A percentile compares a stretch with the other conserved stretches of the same genome.
These are phyloP conservation scores for Yarrowia sp. DNA, from an alignment of 805 yeast species.

Conservation along the genomic window DNA sequence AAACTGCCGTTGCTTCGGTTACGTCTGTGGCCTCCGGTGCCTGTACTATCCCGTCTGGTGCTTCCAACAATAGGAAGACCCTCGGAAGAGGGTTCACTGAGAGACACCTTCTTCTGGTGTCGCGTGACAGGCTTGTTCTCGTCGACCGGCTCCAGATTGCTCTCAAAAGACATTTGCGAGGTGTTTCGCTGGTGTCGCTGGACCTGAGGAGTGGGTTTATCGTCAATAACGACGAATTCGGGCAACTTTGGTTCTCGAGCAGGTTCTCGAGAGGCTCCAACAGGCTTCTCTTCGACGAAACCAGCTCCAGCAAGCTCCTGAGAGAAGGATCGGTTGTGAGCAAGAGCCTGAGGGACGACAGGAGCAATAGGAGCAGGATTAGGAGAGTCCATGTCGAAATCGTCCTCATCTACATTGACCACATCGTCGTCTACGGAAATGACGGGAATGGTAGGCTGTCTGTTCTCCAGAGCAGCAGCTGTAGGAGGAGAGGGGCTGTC, in stretches of 20 bases:
- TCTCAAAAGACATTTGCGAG: slow-evolving; percentile 25
- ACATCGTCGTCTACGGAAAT: slow-evolving; percentile 32
- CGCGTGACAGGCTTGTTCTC: slow-evolving; percentile 10
- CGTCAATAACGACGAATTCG: slow-evolving; percentile 26
- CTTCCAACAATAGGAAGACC: slow-evolving; percentile 24
- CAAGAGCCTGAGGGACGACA: slow-evolving; percentile 7
- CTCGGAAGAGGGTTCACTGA: slow-evolving; percentile 16
- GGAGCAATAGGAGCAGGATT: slow-evolving; percentile 14
- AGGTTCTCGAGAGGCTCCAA: not conserved
- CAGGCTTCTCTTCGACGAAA: slow-evolving; percentile 19
- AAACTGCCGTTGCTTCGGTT: slow-evolving; percentile 20
- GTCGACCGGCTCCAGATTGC: slow-evolving; percentile 18
- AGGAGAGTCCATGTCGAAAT: slow-evolving; percentile 14
- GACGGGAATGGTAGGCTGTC: slow-evolving; percentile 28
- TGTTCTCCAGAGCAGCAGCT: slow-evolving; percentile 27
- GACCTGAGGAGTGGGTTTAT: not conserved
- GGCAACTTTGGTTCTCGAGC: slow-evolving; percentile 15
- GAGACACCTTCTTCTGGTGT: slow-evolving; percentile 38
- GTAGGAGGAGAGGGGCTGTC: slow-evolving; percentile 30
- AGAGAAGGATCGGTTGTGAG: slow-evolving; percentile 30
- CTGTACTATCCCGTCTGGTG: slow-evolving; percentile 1
- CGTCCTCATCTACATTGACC: slow-evolving; percentile 11
- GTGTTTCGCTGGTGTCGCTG: slow-evolving; percentile 20
- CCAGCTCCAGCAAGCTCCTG: slow-evolving; percentile 30
- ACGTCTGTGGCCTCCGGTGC: slow-evolving; percentile 8